A percentile compares a stretch with the other conserved stretches of the same genome.
These are phyloP conservation scores for Colletotrichum eleusines DNA, from an alignment of 2,329 filamentous ascomycete species.

Conservation along the genomic window DNA sequence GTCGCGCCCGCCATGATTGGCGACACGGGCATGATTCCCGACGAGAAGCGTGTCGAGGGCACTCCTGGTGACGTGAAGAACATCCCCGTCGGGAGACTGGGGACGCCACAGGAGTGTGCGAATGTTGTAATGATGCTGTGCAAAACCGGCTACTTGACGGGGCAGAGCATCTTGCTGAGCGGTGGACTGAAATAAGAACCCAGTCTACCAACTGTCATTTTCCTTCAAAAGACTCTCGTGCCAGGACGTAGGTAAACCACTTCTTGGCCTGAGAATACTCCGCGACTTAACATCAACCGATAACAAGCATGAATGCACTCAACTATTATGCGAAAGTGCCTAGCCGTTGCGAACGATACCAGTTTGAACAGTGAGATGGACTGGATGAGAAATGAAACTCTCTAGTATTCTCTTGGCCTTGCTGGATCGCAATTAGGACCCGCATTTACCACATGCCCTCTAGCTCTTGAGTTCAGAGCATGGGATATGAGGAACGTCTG, in stretches of 20 bases:
- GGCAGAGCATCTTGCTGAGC: conserved; percentile 65
- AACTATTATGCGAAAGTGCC: background rate
- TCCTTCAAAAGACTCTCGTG: background rate
- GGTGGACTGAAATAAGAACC: conserved; percentile 61
- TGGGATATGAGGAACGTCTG: too few species aligned
- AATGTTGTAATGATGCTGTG: conserved; percentile 72
- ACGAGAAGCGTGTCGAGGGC: conserved; percentile 61
- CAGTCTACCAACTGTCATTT: too few species aligned
- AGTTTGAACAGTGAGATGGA: too few species aligned
- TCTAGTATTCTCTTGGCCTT: background rate
- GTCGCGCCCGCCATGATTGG: conserved; percentile 79
- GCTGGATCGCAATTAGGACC: background rate
- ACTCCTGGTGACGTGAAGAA: conserved; percentile 69
- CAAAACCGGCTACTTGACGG: conserved; percentile 71
- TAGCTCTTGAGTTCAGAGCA: background rate
- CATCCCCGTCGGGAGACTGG: conserved; percentile 70
- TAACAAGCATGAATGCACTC: background rate
- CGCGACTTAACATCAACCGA: background rate
- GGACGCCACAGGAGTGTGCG: conserved; percentile 69
- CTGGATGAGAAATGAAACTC: background rate
- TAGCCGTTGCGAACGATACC: too few species aligned
- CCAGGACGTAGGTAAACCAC: background rate
- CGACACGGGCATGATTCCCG: conserved; percentile 72
- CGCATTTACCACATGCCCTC: background rate
- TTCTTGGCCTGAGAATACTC: background rate